phyloP scores from a whole-genome alignment of 2,329 filamentous ascomycete genomes.

The Nannizzia gypsea region DNA sequence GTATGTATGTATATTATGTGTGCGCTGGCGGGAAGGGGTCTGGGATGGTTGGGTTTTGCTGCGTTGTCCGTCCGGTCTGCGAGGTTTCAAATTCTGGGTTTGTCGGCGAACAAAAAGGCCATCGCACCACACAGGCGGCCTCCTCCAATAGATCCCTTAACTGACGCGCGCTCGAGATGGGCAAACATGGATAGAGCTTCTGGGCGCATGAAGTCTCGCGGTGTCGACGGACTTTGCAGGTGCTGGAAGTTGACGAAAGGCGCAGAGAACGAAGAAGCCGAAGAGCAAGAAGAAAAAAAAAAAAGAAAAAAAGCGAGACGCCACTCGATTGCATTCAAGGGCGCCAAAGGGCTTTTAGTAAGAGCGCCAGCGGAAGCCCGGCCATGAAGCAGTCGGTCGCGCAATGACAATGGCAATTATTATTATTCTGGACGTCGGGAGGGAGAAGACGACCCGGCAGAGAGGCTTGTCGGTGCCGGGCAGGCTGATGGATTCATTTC shows the following conservation, averaged over 20 bases:
- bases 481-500: background rate
- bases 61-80: background rate
- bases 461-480: background rate
- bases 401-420: no score
- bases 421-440: background rate
- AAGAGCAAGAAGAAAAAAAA: background rate
- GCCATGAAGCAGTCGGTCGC: background rate
- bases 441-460: background rate
- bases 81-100: slow-evolving; percentile 3
- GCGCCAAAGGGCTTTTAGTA: background rate
- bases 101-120: slow-evolving; percentile 5
- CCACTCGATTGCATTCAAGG: background rate
- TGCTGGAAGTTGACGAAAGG: background rate
- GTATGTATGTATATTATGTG: background rate
- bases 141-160: slow-evolving; percentile 4
- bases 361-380: background rate
- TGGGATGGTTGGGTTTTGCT: background rate
- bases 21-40: slow-evolving; percentile 1
- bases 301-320: background rate
- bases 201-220: background rate
- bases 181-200: slow-evolving; percentile 1
- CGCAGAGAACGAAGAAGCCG: background rate
- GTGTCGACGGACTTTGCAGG: background rate
- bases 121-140: background rate
- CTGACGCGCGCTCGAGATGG: background rate